Conservation (phyloP, 1,139 yeast species). For the Diutina mesorugosa region DNA sequence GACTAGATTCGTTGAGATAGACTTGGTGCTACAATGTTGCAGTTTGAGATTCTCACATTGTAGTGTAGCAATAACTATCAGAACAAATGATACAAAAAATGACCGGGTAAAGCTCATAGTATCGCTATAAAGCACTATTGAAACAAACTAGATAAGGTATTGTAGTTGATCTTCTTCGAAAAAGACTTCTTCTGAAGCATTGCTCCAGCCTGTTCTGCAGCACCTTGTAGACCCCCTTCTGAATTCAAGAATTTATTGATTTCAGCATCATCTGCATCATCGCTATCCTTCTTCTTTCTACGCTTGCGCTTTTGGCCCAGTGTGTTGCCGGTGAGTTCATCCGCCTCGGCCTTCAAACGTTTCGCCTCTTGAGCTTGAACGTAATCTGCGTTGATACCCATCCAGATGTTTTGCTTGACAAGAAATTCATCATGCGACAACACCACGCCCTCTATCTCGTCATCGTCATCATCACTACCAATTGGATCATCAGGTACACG, state of each 20-base stretch:
- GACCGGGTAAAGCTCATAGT: too few relatives aligned
- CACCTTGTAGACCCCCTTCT: neutral
- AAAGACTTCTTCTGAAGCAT: slow-evolving; percentile 60
- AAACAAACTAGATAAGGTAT: slow-evolving; percentile 58
- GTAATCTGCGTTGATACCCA: slow-evolving; percentile 77
- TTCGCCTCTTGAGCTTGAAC: slow-evolving; percentile 77
- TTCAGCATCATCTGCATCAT: slow-evolving; percentile 12
- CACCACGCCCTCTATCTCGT: slow-evolving; percentile 43
- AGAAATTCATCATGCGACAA: slow-evolving; percentile 54
- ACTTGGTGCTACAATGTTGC: too few relatives aligned
- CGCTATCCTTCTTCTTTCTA: slow-evolving; percentile 17
- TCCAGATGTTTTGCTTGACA: slow-evolving; percentile 75
- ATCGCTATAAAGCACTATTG: slow-evolving; percentile 3
- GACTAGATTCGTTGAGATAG: too few relatives aligned
- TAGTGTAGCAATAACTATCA: too few relatives aligned
- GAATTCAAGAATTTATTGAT: slow-evolving; percentile 12
- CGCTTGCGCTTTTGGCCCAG: slow-evolving; percentile 30
- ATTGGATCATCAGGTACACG: slow-evolving; percentile 46
- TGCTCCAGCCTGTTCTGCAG: neutral
- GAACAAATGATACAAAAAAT: too few relatives aligned
- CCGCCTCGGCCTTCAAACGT: slow-evolving; percentile 76
- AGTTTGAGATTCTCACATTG: too few relatives aligned
- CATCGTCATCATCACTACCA: slow-evolving; percentile 73
- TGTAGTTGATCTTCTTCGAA: slow-evolving; percentile 81
- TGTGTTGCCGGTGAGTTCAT: slow-evolving; percentile 65